A percentile compares a stretch with the other conserved stretches of the same genome.
These are phyloP conservation scores for Cryptococcus sp. DNA, from an alignment of 1,284 basidiomycete species.

Conservation along the genomic window DNA sequence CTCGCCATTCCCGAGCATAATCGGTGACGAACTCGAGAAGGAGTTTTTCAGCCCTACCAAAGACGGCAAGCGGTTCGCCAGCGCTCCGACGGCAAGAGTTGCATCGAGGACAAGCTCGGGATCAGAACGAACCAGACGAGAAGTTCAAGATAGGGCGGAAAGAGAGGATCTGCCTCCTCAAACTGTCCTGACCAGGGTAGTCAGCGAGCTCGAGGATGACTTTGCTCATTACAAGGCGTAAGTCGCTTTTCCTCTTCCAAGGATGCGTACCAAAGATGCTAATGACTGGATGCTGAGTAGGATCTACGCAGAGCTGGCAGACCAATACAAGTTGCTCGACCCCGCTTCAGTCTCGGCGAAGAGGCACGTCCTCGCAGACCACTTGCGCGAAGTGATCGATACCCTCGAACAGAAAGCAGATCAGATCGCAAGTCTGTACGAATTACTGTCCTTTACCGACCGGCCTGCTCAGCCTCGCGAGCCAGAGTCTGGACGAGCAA, in stretches of 20 bases:
- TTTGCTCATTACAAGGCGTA: constrained; percentile 86
- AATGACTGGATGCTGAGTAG: constrained; percentile 54
- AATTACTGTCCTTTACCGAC: constrained; percentile 72
- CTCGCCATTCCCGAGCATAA: constrained; percentile 76
- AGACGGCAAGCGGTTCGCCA: background rate
- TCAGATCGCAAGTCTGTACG: constrained; percentile 81
- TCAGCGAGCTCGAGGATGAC: constrained; percentile 83
- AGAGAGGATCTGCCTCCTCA: constrained; percentile 67
- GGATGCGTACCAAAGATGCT: background rate
- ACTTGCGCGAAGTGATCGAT: constrained; percentile 84
- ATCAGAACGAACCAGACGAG: constrained; percentile 14
- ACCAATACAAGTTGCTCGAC: constrained; percentile 85
- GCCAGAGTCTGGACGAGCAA: constrained; percentile 6
- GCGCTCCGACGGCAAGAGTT: background rate
- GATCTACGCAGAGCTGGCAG: constrained; percentile 81
- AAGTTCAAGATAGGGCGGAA: constrained; percentile 21
- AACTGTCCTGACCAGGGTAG: constrained; percentile 73
- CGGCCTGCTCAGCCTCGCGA: constrained; percentile 22
- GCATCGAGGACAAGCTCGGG: background rate
- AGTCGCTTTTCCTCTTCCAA: constrained; percentile 29
- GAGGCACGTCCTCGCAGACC: constrained; percentile 76
- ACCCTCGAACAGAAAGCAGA: constrained; percentile 85
- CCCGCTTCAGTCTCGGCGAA: constrained; percentile 74
- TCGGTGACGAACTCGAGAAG: constrained; percentile 69
- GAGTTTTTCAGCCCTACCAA: constrained; percentile 64